A percentile compares a stretch with the other conserved stretches of the same genome.
Evolutionary conservation across 2,329 filamentous ascomycete species (phyloP).

Genomic region (Botrytis paeoniae): DNA sequence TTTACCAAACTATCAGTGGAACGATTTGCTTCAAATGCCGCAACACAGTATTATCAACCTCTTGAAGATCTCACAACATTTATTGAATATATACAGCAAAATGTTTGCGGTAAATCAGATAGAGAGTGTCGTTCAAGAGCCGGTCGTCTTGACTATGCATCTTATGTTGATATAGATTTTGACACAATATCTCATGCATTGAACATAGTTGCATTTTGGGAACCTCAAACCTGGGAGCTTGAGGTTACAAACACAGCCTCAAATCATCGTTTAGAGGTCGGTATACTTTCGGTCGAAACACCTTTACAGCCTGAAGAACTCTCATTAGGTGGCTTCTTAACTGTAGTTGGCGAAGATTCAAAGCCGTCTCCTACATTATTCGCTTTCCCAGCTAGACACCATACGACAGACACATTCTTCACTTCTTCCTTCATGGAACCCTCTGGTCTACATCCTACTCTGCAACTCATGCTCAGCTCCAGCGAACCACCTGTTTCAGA

Average conservation of each 20-base stretch:
- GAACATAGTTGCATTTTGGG: conserved; percentile 64
- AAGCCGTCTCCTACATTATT: conserved; percentile 76
- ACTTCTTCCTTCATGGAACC: conserved; percentile 63
- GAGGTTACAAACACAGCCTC: conserved; percentile 33
- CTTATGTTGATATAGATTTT: conserved; percentile 74
- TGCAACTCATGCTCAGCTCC: conserved; percentile 63
- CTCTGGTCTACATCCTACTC: conserved; percentile 78
- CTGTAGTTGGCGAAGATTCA: conserved; percentile 71
- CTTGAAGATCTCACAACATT: conserved; percentile 57
- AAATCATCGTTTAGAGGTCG: conserved; percentile 69
- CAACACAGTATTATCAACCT: conserved; percentile 68
- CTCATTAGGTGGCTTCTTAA: conserved; percentile 73
- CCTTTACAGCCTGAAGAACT: conserved; percentile 69
- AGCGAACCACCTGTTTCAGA: conserved; percentile 48
- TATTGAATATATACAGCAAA: conserved; percentile 49
- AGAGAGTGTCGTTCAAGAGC: conserved; percentile 50
- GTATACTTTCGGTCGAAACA: conserved; percentile 66
- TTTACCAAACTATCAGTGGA: conserved; percentile 61
- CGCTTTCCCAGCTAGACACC: conserved; percentile 78
- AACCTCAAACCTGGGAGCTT: conserved; percentile 37
- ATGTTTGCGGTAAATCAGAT: conserved; percentile 50
- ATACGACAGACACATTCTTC: conserved; percentile 55
- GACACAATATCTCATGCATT: conserved; percentile 65
- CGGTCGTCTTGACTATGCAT: conserved; percentile 50
- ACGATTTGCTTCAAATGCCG: conserved; percentile 59